A percentile compares a stretch with the other conserved stretches of the same genome.
Evolutionary conservation across 2,329 filamentous ascomycete genomes (phyloP).

Genomic region (Bipolaris zeicola): DNA sequence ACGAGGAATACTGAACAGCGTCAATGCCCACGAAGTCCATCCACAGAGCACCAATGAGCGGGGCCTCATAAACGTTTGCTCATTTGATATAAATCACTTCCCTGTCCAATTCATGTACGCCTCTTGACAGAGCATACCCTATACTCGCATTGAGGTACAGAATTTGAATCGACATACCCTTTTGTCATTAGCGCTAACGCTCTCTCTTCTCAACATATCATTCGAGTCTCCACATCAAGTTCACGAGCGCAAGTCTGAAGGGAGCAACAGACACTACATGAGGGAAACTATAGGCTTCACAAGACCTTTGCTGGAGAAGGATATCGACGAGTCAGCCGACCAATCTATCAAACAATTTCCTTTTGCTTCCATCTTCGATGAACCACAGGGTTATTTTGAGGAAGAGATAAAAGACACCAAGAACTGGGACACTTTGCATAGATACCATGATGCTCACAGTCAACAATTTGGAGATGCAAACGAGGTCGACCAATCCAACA

Average conservation of each 20-base stretch:
- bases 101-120: conserved; percentile 11
- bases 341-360: not conserved
- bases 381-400: conserved; percentile 1
- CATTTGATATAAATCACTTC: conserved; percentile 7
- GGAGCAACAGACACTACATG: conserved; percentile 18
- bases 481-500: conserved; percentile 19
- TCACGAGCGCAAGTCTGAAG: not conserved
- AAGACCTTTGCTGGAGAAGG: conserved; percentile 5
- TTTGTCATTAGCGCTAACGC: no score
- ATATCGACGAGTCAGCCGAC: not conserved
- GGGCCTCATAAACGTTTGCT: conserved; percentile 10
- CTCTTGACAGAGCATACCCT: not conserved
- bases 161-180: no score
- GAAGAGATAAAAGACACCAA: not conserved
- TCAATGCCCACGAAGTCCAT: conserved; percentile 3
- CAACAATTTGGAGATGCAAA: conserved; percentile 18
- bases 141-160: not conserved
- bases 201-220: not conserved
- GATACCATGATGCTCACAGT: not conserved
- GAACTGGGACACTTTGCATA: conserved; percentile 8
- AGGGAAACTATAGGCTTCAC: conserved; percentile 7
- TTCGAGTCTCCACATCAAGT: conserved; percentile 1
- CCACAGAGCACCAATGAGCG: conserved; percentile 3
- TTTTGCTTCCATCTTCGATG: not conserved
- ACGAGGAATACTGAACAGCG: conserved; percentile 33